These are phyloP conservation scores for Trametes villosa DNA, from an alignment of 768 basidiomycete species.

Conservation along the genomic window DNA sequence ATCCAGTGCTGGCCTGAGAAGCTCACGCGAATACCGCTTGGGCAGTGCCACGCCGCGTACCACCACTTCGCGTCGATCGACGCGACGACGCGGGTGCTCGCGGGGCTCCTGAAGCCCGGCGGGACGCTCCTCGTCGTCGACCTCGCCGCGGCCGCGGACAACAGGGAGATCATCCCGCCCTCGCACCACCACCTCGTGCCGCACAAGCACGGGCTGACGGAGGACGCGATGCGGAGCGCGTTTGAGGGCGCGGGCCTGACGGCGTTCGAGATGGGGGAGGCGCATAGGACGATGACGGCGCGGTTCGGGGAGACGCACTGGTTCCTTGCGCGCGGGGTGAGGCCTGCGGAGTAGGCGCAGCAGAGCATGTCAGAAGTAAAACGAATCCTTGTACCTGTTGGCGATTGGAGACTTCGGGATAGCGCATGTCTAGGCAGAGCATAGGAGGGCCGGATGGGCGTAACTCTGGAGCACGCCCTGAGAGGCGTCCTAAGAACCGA, in stretches of 20 bases:
- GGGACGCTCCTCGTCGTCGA: conserved; percentile 67
- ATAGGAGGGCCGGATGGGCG: no score
- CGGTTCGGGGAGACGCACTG: conserved; percentile 41
- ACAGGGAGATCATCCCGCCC: conserved; percentile 42
- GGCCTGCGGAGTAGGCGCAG: no score
- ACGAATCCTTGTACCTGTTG: no score
- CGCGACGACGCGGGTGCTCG: conserved; percentile 54
- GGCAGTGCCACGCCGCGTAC: conserved; percentile 65
- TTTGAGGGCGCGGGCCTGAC: conserved; percentile 60
- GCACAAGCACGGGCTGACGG: conserved; percentile 57
- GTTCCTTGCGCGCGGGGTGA: conserved; percentile 51
- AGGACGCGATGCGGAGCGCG: conserved; percentile 49
- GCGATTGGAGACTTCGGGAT: no score
- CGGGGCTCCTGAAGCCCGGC: conserved; percentile 60
- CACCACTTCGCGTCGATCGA: conserved; percentile 62
- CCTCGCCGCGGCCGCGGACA: conserved; percentile 37
- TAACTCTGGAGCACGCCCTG: no score
- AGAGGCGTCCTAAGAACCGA: no score
- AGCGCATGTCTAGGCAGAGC: no score
- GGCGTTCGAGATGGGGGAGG: conserved; percentile 43
- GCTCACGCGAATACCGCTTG: background rate
- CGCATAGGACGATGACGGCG: conserved; percentile 37
- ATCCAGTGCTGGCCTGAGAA: background rate
- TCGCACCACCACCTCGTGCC: conserved; percentile 50
- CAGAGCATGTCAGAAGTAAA: no score